These are phyloP conservation scores for Backusella tuberculispora DNA, from an alignment of 192 early-diverging fungal species.

Conservation along the genomic window DNA sequence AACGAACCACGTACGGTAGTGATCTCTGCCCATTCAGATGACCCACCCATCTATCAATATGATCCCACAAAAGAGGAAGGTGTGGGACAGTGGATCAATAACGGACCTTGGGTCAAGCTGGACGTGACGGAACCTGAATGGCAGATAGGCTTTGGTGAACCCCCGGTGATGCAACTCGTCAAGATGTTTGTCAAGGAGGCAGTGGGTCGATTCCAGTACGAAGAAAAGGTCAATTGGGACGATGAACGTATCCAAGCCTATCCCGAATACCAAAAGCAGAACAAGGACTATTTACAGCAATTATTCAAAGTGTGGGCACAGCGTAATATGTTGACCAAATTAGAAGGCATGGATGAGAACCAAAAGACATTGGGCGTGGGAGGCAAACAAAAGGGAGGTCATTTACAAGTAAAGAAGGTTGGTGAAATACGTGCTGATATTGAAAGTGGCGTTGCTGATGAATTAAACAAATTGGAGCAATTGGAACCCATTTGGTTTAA, in stretches of 20 bases:
- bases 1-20: conserved; percentile 25
- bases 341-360: conserved; percentile 22
- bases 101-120: conserved; percentile 29
- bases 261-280: conserved; percentile 9
- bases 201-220: background rate
- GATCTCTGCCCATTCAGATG: conserved; percentile 26
- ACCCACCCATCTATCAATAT: conserved; percentile 35
- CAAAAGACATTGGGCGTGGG: conserved; percentile 23
- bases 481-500: conserved; percentile 30
- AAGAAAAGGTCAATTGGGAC: conserved; percentile 25
- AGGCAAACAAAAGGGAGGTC: background rate
- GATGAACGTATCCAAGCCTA: conserved; percentile 37
- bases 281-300: conserved; percentile 41
- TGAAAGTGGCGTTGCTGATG: background rate
- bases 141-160: conserved; percentile 11
- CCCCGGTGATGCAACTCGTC: conserved; percentile 13
- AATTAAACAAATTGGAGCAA: conserved; percentile 18
- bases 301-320: conserved; percentile 33
- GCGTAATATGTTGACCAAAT: conserved; percentile 24
- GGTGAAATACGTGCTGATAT: conserved; percentile 20
- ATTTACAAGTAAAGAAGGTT: conserved; percentile 16
- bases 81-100: conserved; percentile 38
- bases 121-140: conserved; percentile 38
- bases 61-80: conserved; percentile 10
- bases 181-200: conserved; percentile 16